Percentiles rank a stretch among this genome's conserved stretches.
Conservation (phyloP, 805 yeast genomes). For the Lachancea meyersii region DNA sequence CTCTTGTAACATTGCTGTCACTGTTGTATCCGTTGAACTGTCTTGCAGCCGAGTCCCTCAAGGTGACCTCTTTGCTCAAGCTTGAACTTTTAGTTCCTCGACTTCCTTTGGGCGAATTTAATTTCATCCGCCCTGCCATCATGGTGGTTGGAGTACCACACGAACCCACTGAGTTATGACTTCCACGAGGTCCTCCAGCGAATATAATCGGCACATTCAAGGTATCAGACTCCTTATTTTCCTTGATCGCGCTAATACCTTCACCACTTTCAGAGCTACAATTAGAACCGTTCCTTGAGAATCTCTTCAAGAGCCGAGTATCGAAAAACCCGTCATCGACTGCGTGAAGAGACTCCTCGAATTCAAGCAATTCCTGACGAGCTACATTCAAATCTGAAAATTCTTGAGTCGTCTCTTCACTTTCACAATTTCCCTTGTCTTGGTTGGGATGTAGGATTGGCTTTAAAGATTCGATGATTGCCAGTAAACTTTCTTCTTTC, state of each 20-base stretch:
- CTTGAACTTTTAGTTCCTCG: slow-evolving; percentile 6
- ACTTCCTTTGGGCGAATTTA: slow-evolving; percentile 4
- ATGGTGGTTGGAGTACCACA: neutral
- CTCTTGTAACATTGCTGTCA: neutral
- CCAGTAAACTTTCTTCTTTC: slow-evolving; percentile 46
- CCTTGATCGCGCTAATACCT: slow-evolving; percentile 5
- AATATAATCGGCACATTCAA: slow-evolving; percentile 17
- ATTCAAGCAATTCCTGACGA: slow-evolving; percentile 39
- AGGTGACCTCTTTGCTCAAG: slow-evolving; percentile 20
- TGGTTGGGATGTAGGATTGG: slow-evolving; percentile 23
- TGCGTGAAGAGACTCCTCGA: slow-evolving; percentile 50
- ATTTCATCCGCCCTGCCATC: neutral
- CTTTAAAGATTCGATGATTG: slow-evolving; percentile 25
- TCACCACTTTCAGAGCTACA: slow-evolving; percentile 21
- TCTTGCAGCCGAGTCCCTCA: neutral
- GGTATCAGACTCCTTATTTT: slow-evolving; percentile 1
- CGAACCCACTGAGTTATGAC: slow-evolving; percentile 20
- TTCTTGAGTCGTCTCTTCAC: slow-evolving; percentile 18
- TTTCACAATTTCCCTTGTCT: slow-evolving; percentile 18
- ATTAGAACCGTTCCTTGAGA: neutral
- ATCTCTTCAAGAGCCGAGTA: slow-evolving; percentile 44
- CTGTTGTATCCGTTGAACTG: neutral
- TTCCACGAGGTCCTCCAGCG: slow-evolving; percentile 25
- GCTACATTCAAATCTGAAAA: slow-evolving; percentile 26
- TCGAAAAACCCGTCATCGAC: slow-evolving; percentile 65